These are phyloP conservation scores for Acacia concinna DNA, from an alignment of 331 rosid genomes.

Conservation along the genomic window DNA sequence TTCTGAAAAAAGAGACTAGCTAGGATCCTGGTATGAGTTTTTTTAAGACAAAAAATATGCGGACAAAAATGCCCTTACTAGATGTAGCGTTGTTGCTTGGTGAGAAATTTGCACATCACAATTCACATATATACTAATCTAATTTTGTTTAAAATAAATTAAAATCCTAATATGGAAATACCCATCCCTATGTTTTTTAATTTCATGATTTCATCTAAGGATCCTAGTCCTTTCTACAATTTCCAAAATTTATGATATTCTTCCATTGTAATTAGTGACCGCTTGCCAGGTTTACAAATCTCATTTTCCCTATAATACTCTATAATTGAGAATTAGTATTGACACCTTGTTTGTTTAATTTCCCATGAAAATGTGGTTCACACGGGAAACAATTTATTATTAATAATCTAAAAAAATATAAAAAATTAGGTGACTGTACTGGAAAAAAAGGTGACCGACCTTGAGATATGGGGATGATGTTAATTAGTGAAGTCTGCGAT, in stretches of 20 bases:
- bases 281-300: not conserved
- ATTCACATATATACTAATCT: no score
- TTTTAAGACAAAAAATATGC: no score
- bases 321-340: not conserved
- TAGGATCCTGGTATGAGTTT: not conserved
- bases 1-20: not conserved
- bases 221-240: not conserved
- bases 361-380: not conserved
- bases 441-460: constrained; percentile 1
- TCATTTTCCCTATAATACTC: not conserved
- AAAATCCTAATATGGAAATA: not conserved
- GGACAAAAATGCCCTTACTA: not conserved
- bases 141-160: no score
- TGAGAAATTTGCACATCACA: no score
- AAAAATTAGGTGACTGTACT: not conserved
- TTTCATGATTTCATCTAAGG: not conserved
- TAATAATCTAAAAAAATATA: not conserved
- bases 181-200: no score
- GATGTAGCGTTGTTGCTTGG: no score
- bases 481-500: not conserved
- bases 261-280: not conserved
- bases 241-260: not conserved
- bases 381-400: not conserved
- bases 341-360: not conserved
- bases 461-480: not conserved